phyloP scores from a whole-genome alignment of 169 alveolate genomes.

The Cryptosporidium sp. region DNA sequence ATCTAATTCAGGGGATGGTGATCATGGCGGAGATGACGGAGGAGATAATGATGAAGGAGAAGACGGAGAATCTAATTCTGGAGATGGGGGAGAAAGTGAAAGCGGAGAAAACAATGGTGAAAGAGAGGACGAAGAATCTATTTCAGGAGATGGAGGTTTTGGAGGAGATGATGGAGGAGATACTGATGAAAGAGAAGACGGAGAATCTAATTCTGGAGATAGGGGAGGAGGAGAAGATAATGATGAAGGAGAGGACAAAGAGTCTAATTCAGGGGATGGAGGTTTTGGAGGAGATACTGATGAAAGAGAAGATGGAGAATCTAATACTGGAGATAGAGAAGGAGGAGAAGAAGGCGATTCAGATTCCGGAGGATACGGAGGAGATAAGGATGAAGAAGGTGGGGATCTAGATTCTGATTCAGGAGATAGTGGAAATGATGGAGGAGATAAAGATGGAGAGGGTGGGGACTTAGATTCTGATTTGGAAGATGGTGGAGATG shows the following conservation, averaged over 20 bases:
- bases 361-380: not conserved
- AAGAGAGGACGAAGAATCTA: not conserved
- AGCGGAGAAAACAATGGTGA: not conserved
- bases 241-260: conserved; percentile 15
- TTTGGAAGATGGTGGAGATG: not conserved
- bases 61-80: not conserved
- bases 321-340: not conserved
- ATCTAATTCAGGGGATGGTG: too few species aligned
- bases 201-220: not conserved
- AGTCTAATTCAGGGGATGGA: not conserved
- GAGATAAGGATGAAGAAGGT: not conserved
- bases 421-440: not conserved
- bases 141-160: not conserved
- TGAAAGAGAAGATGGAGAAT: not conserved
- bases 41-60: not conserved
- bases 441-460: not conserved
- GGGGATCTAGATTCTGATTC: not conserved
- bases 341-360: not conserved
- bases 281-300: not conserved
- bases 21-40: not conserved
- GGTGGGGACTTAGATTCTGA: not conserved
- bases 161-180: not conserved
- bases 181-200: not conserved
- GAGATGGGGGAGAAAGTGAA: not conserved
- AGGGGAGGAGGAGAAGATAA: not conserved